Conservation (phyloP, 495 filamentous ascomycete species). For the Penicillium crystallinum region DNA sequence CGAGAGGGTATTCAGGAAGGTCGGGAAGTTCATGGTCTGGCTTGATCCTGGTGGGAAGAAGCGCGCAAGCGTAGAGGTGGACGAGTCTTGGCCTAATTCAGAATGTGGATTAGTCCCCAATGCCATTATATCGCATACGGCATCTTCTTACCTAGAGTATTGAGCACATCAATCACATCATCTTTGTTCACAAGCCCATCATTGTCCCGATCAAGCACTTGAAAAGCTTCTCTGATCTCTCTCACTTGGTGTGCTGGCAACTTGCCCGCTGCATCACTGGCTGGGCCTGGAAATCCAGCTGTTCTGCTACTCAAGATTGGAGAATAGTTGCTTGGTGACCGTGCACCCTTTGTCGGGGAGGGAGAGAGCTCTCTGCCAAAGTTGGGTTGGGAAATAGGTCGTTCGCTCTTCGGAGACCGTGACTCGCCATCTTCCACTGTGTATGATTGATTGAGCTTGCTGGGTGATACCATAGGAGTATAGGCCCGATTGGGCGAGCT, state of each 20-base stretch:
- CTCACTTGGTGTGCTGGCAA: conserved; percentile 63
- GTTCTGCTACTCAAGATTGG: conserved; percentile 26
- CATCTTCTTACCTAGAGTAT: conserved; percentile 56
- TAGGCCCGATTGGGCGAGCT: conserved; percentile 42
- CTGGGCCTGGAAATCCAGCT: conserved; percentile 11
- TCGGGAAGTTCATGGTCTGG: conserved; percentile 72
- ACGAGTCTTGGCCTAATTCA: conserved; percentile 50
- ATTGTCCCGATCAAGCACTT: conserved; percentile 77
- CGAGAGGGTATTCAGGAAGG: conserved; percentile 75
- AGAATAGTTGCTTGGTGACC: conserved; percentile 21
- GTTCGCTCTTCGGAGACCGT: conserved; percentile 20
- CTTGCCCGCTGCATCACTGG: conserved; percentile 54
- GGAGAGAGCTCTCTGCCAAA: conserved; percentile 38
- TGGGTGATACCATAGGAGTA: conserved; percentile 41
- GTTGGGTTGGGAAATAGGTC: conserved; percentile 35
- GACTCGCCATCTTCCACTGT: conserved; percentile 39
- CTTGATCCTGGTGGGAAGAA: conserved; percentile 70
- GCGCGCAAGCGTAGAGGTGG: conserved; percentile 52
- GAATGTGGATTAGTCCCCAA: conserved; percentile 1
- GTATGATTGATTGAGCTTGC: conserved; percentile 46
- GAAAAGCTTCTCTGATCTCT: conserved; percentile 78
- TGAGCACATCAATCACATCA: conserved; percentile 75
- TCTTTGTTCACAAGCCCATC: conserved; percentile 69
- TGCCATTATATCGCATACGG: neutral
- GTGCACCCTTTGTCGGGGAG: conserved; percentile 41